These are phyloP conservation scores for Elsinoe arachidis DNA, from an alignment of 2,329 filamentous ascomycete species.

Conservation along the genomic window DNA sequence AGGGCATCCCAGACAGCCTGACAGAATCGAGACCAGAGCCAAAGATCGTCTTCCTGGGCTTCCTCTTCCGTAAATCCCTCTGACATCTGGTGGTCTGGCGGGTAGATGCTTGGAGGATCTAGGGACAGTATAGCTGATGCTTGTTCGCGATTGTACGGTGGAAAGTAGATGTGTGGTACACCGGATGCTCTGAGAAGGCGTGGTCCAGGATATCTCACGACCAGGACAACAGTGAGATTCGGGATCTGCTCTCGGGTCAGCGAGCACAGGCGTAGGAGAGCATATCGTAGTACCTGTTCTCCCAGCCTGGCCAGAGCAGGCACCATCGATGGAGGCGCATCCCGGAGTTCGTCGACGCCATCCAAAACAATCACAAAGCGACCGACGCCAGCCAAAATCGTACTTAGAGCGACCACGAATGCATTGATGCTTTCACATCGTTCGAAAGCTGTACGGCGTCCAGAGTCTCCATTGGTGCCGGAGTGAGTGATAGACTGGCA, in stretches of 20 bases:
- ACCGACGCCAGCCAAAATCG: constrained; percentile 46
- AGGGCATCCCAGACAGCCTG: constrained; percentile 81
- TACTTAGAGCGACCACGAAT: constrained; percentile 62
- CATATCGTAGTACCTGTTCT: constrained; percentile 52
- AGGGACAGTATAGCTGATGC: constrained; percentile 67
- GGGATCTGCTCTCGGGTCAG: constrained; percentile 54
- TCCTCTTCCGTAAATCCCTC: constrained; percentile 37
- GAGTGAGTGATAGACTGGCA: constrained; percentile 32
- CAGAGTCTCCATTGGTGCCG: constrained; percentile 24
- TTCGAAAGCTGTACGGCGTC: constrained; percentile 36
- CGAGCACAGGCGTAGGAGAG: constrained; percentile 16
- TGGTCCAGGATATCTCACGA: constrained; percentile 63
- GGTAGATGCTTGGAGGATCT: constrained; percentile 41
- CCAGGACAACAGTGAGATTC: constrained; percentile 65
- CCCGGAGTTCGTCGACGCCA: constrained; percentile 74
- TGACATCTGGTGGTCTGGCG: constrained; percentile 16
- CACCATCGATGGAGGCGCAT: constrained; percentile 68
- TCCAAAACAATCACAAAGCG: constrained; percentile 81
- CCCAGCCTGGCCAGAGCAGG: constrained; percentile 73
- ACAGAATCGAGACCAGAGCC: constrained; percentile 73
- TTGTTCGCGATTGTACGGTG: constrained; percentile 73
- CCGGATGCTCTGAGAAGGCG: constrained; percentile 61
- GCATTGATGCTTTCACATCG: constrained; percentile 75
- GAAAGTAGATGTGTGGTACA: constrained; percentile 71
- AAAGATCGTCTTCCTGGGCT: constrained; percentile 51